Conservation (phyloP, 495 filamentous ascomycete genomes). For the Trichoderma virens region DNA sequence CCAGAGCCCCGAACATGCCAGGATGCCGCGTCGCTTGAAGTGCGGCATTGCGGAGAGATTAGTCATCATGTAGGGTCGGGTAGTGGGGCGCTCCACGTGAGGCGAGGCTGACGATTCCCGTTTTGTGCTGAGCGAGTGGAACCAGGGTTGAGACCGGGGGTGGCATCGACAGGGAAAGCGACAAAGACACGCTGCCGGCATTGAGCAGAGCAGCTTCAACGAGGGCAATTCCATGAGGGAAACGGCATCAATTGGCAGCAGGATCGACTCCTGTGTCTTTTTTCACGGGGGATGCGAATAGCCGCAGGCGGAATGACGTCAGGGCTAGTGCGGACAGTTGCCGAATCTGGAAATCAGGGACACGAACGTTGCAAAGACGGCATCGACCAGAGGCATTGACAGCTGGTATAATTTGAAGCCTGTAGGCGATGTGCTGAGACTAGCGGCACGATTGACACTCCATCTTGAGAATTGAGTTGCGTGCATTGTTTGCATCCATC, state of each 20-base stretch:
- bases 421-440: too few relatives aligned
- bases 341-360: conserved; percentile 1
- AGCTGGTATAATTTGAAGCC: neutral
- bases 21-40: neutral
- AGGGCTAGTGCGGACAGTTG: conserved; percentile 5
- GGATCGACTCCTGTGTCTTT: neutral
- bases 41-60: neutral
- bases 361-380: too few relatives aligned
- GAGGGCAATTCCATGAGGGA: neutral
- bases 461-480: too few relatives aligned
- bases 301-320: neutral
- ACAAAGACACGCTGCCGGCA: neutral
- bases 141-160: neutral
- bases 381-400: neutral
- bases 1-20: neutral
- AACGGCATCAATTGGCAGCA: neutral
- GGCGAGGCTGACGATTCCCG: conserved; percentile 8
- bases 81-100: conserved; percentile 7
- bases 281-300: neutral
- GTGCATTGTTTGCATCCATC: too few relatives aligned
- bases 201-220: neutral
- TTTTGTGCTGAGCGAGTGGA: neutral
- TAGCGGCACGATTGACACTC: too few relatives aligned
- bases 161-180: neutral
- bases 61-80: conserved; percentile 6